Percentiles rank a stretch among this genome's conserved stretches.
Conservation (phyloP, 371 early-diverging fungal genomes). For the Saksenaea oblongispora region DNA sequence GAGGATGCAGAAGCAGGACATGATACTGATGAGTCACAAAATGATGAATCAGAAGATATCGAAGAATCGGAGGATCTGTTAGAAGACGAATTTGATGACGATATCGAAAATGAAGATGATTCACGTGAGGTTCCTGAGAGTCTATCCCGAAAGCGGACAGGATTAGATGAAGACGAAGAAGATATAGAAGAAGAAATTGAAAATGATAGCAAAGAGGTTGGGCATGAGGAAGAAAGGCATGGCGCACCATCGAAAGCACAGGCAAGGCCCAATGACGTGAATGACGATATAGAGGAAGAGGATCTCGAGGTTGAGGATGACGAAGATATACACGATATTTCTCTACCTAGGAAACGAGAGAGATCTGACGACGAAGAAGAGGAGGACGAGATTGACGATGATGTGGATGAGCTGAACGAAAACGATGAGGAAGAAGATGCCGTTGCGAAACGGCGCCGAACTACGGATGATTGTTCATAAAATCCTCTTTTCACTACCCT, state of each 20-base stretch:
- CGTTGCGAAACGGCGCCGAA: background rate
- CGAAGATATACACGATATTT: background rate
- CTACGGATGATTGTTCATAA: background rate
- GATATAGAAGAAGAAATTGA: background rate
- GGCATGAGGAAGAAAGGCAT: slow-evolving; percentile 10
- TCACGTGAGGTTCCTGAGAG: background rate
- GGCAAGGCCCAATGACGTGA: background rate
- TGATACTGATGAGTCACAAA: background rate
- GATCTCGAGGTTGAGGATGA: background rate
- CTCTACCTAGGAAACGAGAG: background rate
- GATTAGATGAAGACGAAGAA: background rate
- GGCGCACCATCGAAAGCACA: background rate
- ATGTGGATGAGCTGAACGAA: background rate
- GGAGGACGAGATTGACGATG: background rate
- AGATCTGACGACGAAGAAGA: background rate
- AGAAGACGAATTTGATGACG: background rate
- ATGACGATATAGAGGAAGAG: background rate
- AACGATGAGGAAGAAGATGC: background rate
- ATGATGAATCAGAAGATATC: background rate
- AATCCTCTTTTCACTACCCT: background rate
- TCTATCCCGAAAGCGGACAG: background rate
- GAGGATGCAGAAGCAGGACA: background rate
- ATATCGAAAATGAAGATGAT: background rate
- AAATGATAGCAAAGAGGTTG: slow-evolving; percentile 1
- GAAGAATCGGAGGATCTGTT: background rate